Evolutionary conservation across 2,329 filamentous ascomycete species (phyloP), one percentile per base, ranked within the genome.

Genomic region (Fonsecaea multimorphosa): DNA sequence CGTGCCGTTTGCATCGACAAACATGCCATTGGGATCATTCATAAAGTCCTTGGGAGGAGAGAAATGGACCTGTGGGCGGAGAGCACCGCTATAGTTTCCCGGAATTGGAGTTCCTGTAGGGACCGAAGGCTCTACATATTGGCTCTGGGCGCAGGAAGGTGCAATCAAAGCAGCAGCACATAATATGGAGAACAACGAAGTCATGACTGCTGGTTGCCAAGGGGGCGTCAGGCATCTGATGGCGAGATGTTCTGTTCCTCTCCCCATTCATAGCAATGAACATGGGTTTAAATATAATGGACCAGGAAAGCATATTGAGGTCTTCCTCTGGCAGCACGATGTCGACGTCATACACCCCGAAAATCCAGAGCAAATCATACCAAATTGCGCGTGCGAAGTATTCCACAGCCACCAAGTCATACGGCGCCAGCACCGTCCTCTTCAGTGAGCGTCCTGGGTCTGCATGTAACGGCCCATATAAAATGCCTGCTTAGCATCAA

Each of bases 1-100:
- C 0, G 80, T 78, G 3, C 85, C 86, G 61, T 86, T 79, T 1
- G 76, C 79, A 67, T 88, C 86, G 5, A 82, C 73, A 66, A 88
- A 87, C 78, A 88, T 81, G 70, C 87, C 87, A 75, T 89, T 89
- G 1, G 87, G 87, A 70, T 89, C 87, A 67, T 88, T 88, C 56
- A 78, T 79, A 63, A 76, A 77, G 22, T 68, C 64, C 24, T 54
- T 59, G 12, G 73, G 74, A 5, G 75, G 73, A 22, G 74, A 74
- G 67, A 73, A 77, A 58, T 76, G 75, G 16, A 74, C 65, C 64
- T 75, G 75, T 19, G 75, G 75, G 55, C 75, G 71, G 9, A 49
- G 44, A 27, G 44, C 44, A 49, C 44, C 19, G 7, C 44, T 49
- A 24, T 49, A 49, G 19, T 24, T 49, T 27, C 44, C 44, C 8